Conservation (phyloP, 1,139 yeast genomes). For the Blastobotrys apis region DNA sequence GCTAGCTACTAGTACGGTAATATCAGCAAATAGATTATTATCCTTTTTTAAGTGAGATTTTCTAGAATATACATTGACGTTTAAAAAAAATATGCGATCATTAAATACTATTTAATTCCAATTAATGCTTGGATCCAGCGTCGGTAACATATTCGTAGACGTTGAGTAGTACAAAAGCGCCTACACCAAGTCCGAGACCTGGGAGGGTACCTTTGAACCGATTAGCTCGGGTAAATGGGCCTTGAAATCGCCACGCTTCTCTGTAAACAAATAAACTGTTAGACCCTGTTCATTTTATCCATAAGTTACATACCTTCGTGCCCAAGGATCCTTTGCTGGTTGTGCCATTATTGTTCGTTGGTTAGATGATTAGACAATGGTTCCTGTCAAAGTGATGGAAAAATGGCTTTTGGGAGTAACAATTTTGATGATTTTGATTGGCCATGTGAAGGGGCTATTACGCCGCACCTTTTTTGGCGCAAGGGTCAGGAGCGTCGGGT, state of each 20-base stretch:
- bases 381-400: neutral
- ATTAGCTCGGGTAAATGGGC: constrained; percentile 68
- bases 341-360: constrained; percentile 23
- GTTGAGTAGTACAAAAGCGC: constrained; percentile 64
- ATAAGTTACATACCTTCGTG: constrained; percentile 39
- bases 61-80: too few species aligned
- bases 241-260: constrained; percentile 91
- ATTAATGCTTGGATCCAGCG: constrained; percentile 6
- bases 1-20: too few species aligned
- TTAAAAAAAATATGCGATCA: too few species aligned
- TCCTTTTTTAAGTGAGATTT: too few species aligned
- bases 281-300: neutral
- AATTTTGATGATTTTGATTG: neutral
- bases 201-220: constrained; percentile 76
- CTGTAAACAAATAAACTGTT: constrained; percentile 40
- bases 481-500: too few species aligned
- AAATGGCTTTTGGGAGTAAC: neutral
- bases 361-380: neutral
- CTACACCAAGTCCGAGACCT: constrained; percentile 77
- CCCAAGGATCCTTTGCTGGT: constrained; percentile 45
- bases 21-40: too few species aligned
- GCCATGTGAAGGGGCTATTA: neutral
- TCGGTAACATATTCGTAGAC: constrained; percentile 48
- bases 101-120: neutral
- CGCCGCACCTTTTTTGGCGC: too few species aligned